Percentiles rank a stretch among this genome's conserved stretches.
Evolutionary conservation across 2,329 filamentous ascomycete genomes (phyloP).

Genomic region (Calonectria naviculata): DNA sequence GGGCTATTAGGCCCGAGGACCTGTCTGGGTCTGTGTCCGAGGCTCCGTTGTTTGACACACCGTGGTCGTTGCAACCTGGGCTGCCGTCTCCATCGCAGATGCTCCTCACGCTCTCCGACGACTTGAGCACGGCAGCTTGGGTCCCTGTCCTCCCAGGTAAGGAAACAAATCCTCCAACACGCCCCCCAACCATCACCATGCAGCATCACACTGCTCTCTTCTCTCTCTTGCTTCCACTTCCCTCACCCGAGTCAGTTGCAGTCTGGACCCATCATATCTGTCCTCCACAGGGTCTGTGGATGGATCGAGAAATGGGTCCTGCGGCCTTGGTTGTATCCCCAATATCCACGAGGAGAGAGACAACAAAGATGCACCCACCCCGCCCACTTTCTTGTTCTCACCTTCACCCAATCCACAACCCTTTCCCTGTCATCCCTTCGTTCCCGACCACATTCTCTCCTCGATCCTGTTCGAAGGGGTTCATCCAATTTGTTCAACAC

Average conservation of each 20-base stretch:
- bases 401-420: conserved; percentile 27
- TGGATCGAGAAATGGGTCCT: conserved; percentile 35
- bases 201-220: background rate
- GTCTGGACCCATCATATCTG: conserved; percentile 17
- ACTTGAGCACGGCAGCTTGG: conserved; percentile 29
- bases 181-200: conserved; percentile 6
- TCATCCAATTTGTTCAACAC: conserved; percentile 26
- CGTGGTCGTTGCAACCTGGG: conserved; percentile 29
- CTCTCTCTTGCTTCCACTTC: background rate
- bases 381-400: conserved; percentile 32
- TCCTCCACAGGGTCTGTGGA: conserved; percentile 24
- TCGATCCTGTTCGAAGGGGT: conserved; percentile 25
- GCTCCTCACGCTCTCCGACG: conserved; percentile 33
- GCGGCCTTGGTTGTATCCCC: conserved; percentile 27
- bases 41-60: conserved; percentile 29
- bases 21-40: conserved; percentile 27
- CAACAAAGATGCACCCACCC: conserved; percentile 36
- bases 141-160: conserved; percentile 35
- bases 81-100: conserved; percentile 36
- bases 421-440: conserved; percentile 29
- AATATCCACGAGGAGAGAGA: conserved; percentile 33
- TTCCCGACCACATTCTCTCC: conserved; percentile 26
- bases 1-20: conserved; percentile 22
- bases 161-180: conserved; percentile 29
- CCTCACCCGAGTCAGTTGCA: background rate